These are phyloP conservation scores for Alternaria arborescens DNA, from an alignment of 2,329 filamentous ascomycete species.

Conservation along the genomic window DNA sequence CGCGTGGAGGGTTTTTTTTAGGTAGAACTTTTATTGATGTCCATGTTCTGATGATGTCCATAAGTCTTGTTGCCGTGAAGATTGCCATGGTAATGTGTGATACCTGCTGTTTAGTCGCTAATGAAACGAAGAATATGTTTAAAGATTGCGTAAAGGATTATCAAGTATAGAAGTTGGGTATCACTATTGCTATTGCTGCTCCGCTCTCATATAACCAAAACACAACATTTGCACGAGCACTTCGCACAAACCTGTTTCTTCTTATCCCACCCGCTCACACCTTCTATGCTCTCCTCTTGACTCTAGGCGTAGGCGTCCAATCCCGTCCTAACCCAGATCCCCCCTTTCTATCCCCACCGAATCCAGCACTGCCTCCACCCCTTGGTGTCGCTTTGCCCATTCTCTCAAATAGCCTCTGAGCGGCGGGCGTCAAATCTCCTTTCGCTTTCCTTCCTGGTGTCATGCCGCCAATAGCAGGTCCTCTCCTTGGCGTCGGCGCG, in stretches of 20 bases:
- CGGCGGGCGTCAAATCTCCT: constrained; percentile 74
- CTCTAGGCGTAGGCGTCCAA: constrained; percentile 45
- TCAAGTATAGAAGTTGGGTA: background rate
- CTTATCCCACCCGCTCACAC: background rate
- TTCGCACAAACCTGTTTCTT: constrained; percentile 25
- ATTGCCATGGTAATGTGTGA: background rate
- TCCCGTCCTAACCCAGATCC: constrained; percentile 22
- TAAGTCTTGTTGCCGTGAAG: background rate
- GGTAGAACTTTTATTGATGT: background rate
- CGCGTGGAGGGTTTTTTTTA: background rate
- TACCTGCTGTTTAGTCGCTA: background rate
- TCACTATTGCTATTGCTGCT: background rate
- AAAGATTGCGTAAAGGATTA: background rate
- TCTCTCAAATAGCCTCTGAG: constrained; percentile 59
- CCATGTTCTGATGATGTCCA: background rate
- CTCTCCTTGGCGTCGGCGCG: constrained; percentile 69
- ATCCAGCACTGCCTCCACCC: constrained; percentile 26
- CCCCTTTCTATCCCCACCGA: constrained; percentile 17
- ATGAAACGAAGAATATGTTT: too few species aligned
- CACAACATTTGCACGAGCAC: constrained; percentile 34
- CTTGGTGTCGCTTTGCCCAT: constrained; percentile 49
- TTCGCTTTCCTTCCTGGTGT: constrained; percentile 58
- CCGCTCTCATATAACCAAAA: background rate
- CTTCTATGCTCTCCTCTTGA: constrained; percentile 10
- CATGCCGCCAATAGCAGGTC: constrained; percentile 60